A percentile compares a stretch with the other conserved stretches of the same genome.
These are phyloP conservation scores for Trypanosoma theileri DNA, from an alignment of 208 protist species.

Conservation along the genomic window DNA sequence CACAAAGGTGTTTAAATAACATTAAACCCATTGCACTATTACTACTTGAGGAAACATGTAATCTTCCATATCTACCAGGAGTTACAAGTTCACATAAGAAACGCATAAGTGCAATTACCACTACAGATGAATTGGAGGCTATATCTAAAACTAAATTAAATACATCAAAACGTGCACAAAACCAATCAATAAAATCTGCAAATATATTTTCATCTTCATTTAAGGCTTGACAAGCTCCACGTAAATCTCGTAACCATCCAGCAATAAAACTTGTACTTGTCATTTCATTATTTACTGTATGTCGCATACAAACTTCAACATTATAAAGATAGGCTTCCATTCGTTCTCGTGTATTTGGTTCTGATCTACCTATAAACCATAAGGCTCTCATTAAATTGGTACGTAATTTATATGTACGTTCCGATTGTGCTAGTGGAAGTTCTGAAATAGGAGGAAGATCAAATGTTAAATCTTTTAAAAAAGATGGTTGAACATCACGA, in stretches of 20 bases:
- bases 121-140: slow-evolving; percentile 45
- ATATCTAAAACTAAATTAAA: slow-evolving; percentile 55
- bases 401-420: slow-evolving; percentile 78
- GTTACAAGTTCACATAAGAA: slow-evolving; percentile 72
- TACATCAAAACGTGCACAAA: slow-evolving; percentile 42
- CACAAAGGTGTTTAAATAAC: slow-evolving; percentile 76
- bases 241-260: slow-evolving; percentile 84
- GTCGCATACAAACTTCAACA: slow-evolving; percentile 71
- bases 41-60: slow-evolving; percentile 36
- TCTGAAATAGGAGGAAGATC: slow-evolving; percentile 76
- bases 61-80: slow-evolving; percentile 39
- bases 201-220: slow-evolving; percentile 41
- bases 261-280: slow-evolving; percentile 65
- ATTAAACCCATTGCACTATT: slow-evolving; percentile 67
- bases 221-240: slow-evolving; percentile 61
- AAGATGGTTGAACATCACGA: slow-evolving; percentile 46
- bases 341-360: slow-evolving; percentile 36
- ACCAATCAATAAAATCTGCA: slow-evolving; percentile 81
- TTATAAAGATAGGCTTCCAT: slow-evolving; percentile 58
- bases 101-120: slow-evolving; percentile 71
- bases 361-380: slow-evolving; percentile 45
- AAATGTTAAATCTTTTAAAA: slow-evolving; percentile 60
- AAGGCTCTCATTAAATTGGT: slow-evolving; percentile 70
- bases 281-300: slow-evolving; percentile 46
- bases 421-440: slow-evolving; percentile 70